phyloP scores from a whole-genome alignment of 805 yeast genomes.

The Yarrowia bubula region DNA sequence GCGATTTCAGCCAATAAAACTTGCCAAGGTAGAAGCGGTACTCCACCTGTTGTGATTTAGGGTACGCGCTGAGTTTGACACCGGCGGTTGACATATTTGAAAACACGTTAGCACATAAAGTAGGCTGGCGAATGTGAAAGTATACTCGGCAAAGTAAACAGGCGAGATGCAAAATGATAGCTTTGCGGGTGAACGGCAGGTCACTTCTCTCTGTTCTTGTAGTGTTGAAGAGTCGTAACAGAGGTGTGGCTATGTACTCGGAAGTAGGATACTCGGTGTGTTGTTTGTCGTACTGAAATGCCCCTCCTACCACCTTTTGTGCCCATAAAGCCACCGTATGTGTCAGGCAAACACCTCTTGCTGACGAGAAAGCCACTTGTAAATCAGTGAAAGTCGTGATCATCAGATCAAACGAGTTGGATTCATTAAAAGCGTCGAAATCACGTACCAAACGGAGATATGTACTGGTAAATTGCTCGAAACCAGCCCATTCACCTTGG shows the following conservation, averaged over 20 bases:
- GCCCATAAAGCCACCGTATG: slow-evolving; percentile 28
- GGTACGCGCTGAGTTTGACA: slow-evolving; percentile 44
- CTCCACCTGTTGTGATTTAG: slow-evolving; percentile 50
- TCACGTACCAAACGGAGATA: slow-evolving; percentile 51
- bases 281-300: slow-evolving; percentile 28
- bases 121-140: slow-evolving; percentile 42
- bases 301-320: slow-evolving; percentile 28
- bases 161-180: slow-evolving; percentile 54
- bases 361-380: slow-evolving; percentile 41
- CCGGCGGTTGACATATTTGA: slow-evolving; percentile 57
- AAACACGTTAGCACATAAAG: slow-evolving; percentile 47
- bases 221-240: slow-evolving; percentile 59
- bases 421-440: slow-evolving; percentile 52
- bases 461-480: slow-evolving; percentile 48
- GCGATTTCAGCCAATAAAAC: slow-evolving; percentile 53
- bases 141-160: slow-evolving; percentile 55
- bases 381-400: slow-evolving; percentile 47
- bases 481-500: slow-evolving; percentile 46
- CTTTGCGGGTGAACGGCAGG: slow-evolving; percentile 42
- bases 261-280: slow-evolving; percentile 40
- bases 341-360: slow-evolving; percentile 36
- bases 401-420: slow-evolving; percentile 52
- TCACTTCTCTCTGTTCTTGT: slow-evolving; percentile 50
- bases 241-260: slow-evolving; percentile 49
- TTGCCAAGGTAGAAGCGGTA: slow-evolving; percentile 57